Evolutionary conservation across 495 filamentous ascomycete species (phyloP), one percentile per base, ranked within the genome.

Genomic region (Tuber brumale): DNA sequence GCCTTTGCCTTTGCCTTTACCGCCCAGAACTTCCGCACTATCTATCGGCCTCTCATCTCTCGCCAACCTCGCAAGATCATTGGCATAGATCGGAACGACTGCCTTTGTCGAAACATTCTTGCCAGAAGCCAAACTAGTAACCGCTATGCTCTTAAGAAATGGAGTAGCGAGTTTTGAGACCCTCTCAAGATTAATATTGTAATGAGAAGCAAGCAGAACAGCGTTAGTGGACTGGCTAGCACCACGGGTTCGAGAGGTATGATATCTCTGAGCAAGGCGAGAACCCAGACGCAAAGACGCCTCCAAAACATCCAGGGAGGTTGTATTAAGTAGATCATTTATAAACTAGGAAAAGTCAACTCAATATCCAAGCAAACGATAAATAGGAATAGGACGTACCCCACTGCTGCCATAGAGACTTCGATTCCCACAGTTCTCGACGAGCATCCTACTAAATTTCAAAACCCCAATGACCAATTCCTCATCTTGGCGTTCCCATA

Each of bases 371-470:
- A 74, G 45, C 57, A 10, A 39, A 46, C 39, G 44, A 18, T 48
- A 70, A 41, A 41, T 23, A 5, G 16, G 3, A 51, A 31, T 31
- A 76, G 70, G 69, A 42, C 79, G 31, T 83, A 83, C 82, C 48
- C 83, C 87, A 80, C 95, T 97, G 85, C 96, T 98, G 75, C 89
- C 91, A 83, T 99, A 99, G 71, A 99, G 89, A 85, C 95, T 97
- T 80, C 96, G 89, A 81, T 99, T 99, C 74, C 95, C 96, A 86
- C 96, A 98, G 82, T 95, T 95, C 83, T 97, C 92, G 57, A 97
- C 85, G 21, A 99, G 87, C 76, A 97, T 87, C 74, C 89, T 88
- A 42, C 94, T 97, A 83, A 99, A 99, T 45, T 89, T 86, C 70
- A 98, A 86, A 70, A 97, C 87, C 9, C 89, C 86, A 79, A 94